Base-by-base conservation (phyloP, 2,329 filamentous ascomycete genomes). In the Periconia macrospinosa region DNA sequence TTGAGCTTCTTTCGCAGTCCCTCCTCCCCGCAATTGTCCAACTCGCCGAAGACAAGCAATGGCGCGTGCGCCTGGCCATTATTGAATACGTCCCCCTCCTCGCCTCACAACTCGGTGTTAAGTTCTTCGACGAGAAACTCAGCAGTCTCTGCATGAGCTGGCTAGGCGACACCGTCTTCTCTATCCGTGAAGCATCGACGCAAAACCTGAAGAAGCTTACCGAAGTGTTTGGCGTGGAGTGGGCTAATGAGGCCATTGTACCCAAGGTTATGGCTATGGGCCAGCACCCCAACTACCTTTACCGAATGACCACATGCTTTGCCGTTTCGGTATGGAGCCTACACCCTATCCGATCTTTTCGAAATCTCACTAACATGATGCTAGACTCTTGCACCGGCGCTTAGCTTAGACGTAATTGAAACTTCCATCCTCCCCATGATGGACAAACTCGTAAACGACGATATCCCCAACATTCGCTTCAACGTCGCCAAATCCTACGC, bases 271-370 rank as follows among this genome's bases (percentile, higher is more conserved):
- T 96, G 84, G 90, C 90, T 37, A 97, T 99, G 94, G 94, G 94
- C 55, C 90, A 91, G 71, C 94, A 99, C 75, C 91, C 93, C 57
- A 99, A 99, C 80, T 99, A 99, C 75, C 88, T 99, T 49, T 99
- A 99, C 83, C 86, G 94, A 74, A 99, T 99, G 94, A 99, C 94
- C 10, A 99, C 94, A n/a, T 97, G 93, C 79, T 99, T 99, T 75
- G 94, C 94, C 58, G 95, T 99, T 63, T 93, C 92, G 66, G 94
- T 99, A 83, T 81, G 23, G 8, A 8, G 90, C 84, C 30, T 2
- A 2, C 13, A 41, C 7, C 10, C 14, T 46, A 30, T n/a, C 37
- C 2, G 17, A 3, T n/a, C 15, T 19, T 14, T 44, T 10, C 43
- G 37, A 14, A 27, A 20, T 20, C 52, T 61, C 45, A 45, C 58